Evolutionary conservation across 352 stramenopile genomes (phyloP), one percentile per base, ranked within the genome.

Genomic region (Peronospora belbahrii): DNA sequence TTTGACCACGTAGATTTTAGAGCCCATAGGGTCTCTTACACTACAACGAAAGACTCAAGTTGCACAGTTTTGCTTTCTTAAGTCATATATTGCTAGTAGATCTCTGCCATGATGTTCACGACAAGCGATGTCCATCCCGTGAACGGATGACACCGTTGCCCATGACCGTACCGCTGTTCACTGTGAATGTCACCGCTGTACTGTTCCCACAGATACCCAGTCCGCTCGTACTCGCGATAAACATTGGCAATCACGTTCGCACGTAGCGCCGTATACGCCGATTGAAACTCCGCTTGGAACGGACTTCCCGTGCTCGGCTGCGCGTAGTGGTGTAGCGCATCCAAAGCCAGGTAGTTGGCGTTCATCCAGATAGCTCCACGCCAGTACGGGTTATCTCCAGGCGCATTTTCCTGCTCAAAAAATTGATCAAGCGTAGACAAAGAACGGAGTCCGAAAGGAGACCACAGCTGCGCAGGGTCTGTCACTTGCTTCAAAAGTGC

Each of bases 301-400:
- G 73, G 66, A 50, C 66, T 75, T 11, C 49, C 52, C 3, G 55
- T 69, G 9, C 40, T 55, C 1, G 59, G 52, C 15, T 74, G 39
- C 14, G 65, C 69, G 44, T 95, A 95, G 56, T 90, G 48, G 42
- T 94, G 67, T 20, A 96, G 65, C 17, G 85, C 82, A 54, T 77
- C 65, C 22, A 97, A 49, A 38, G 85, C 85, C 19, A 97, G 63
- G 56, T 95, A 97, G 65, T 97, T 97, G 11, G 85, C 57, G 52
- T 96, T 95, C 43, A 97, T 89, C 92, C 92, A 97, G 48, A 97
- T 95, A 28, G 89, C 74, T 28, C 92, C 92, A 39, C 92, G 78
- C 91, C 91, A 97, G 65, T 96, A 95, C 22, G 87, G 86, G 28
- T 88, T 86, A 54, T 97, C 86, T 3, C 86, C 84, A n/a, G 83